Base-by-base conservation (phyloP, 306 rosid genomes). In the Acacia acuminata region DNA sequence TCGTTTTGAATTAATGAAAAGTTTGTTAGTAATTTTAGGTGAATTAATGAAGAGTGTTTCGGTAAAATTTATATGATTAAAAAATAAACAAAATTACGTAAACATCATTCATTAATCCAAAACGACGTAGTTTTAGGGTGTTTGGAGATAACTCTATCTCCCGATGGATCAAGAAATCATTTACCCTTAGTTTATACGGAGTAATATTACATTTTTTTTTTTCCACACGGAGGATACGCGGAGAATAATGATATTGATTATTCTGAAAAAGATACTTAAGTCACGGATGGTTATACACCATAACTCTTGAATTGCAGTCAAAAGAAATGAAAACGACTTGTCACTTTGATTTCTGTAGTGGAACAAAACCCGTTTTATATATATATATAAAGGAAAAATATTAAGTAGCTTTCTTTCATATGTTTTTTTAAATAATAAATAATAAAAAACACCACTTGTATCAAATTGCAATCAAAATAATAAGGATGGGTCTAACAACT, bases 271-370 rank as follows among this genome's bases (percentile, higher is more conserved):
- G 9, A 64, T 15, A 15, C 38, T 14, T 11, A 15, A 64, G 70
- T n/a, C 7, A 32, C 4, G 17, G n/a, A 15, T 30, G 15, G 42
- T 12, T 24, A 4, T 25, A 12, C 27, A 3, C 69, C 42, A 64
- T 56, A 20, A 15, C 38, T 30, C 43, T 64, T 61, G 32, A 30
- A 30, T 30, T 30, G 27, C 36, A 15, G 22, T 64, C 42, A 30
- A 64, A 64, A 27, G 36, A 34, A 13, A 64, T 4, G 70, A 64
- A 30, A 64, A 56, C 11, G 61, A 19, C 24, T 7, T 5, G 25
- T 20, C 25, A 10, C 10, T 53, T 83, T 68, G 14, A 63, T 79
- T 51, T 61, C 63, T 55, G 20, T 69, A 78, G 84, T 82, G 90
- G 81, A 50, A 84, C 72, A 55, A 48, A 63, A 25, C 16, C 61